A percentile compares a stretch with the other conserved stretches of the same genome.
phyloP scores from a whole-genome alignment of 257 asterid species.

The Phtheirospermum japonicum region DNA sequence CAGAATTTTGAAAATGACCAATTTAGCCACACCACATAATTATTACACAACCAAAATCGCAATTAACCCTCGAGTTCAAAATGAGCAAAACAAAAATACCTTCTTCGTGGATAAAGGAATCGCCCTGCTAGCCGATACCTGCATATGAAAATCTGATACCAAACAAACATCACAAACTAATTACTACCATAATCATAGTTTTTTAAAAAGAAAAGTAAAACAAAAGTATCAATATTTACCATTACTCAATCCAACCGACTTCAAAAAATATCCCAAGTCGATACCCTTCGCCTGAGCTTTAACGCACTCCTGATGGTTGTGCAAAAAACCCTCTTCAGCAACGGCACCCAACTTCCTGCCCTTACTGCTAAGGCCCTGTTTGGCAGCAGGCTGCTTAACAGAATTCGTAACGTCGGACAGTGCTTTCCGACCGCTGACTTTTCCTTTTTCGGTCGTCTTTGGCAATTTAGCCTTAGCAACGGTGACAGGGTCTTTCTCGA shows the following conservation, averaged over 20 bases:
- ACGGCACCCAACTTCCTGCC: conserved; percentile 40
- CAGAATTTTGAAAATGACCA: too few relatives aligned
- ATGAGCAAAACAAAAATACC: conserved; percentile 34
- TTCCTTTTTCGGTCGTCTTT: conserved; percentile 49
- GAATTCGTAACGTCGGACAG: conserved; percentile 81
- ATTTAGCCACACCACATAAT: too few relatives aligned
- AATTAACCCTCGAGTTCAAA: not conserved
- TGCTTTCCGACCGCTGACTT: conserved; percentile 62
- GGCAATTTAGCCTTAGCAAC: conserved; percentile 32
- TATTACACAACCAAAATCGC: too few relatives aligned
- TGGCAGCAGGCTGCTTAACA: conserved; percentile 43
- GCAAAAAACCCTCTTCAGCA: conserved; percentile 63
- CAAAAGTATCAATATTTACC: conserved; percentile 31
- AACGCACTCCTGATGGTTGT: conserved; percentile 75
- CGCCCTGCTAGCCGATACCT: conserved; percentile 33
- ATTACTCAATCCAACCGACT: conserved; percentile 61
- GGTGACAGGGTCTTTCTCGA: conserved; percentile 46
- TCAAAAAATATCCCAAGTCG: conserved; percentile 55
- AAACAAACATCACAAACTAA: conserved; percentile 5
- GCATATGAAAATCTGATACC: conserved; percentile 28
- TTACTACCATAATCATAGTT: conserved; percentile 5
- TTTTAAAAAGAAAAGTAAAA: not conserved
- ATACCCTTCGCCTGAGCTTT: conserved; percentile 48
- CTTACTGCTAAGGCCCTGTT: conserved; percentile 32
- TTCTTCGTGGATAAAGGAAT: too few relatives aligned